Percentiles rank a stretch among this genome's conserved stretches.
These are phyloP conservation scores for Pythium dissimile DNA, from an alignment of 352 stramenopile genomes.

Conservation along the genomic window DNA sequence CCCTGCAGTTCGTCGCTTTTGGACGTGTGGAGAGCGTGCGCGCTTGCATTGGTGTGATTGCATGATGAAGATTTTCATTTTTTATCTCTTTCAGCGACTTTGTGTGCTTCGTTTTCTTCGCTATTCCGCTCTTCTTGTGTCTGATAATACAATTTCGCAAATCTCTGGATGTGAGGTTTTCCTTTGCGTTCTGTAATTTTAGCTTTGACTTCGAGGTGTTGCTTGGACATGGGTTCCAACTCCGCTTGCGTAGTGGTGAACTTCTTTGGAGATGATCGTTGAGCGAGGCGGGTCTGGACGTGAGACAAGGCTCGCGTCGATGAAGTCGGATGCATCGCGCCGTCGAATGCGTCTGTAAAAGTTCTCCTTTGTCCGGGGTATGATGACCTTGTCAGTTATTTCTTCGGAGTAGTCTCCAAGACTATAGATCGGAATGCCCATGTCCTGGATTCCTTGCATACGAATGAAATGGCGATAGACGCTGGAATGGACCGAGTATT, in stretches of 20 bases:
- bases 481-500: conserved; percentile 59
- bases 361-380: conserved; percentile 35
- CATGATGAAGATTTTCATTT: conserved; percentile 23
- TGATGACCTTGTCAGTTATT: conserved; percentile 48
- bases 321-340: conserved; percentile 52
- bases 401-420: conserved; percentile 46
- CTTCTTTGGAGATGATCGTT: too few relatives aligned
- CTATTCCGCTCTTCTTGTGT: conserved; percentile 41
- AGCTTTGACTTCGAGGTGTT: too few relatives aligned
- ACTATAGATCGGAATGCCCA: conserved; percentile 78
- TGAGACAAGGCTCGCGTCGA: conserved; percentile 59
- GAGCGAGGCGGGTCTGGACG: too few relatives aligned
- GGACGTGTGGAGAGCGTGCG: conserved; percentile 72
- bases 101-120: conserved; percentile 44
- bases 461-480: conserved; percentile 70
- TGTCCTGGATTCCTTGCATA: conserved; percentile 62
- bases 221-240: too few relatives aligned
- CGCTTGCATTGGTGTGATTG: conserved; percentile 14
- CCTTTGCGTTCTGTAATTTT: not conserved
- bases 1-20: conserved; percentile 98
- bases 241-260: too few relatives aligned
- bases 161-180: not conserved
- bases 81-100: conserved; percentile 32
- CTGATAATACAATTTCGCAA: conserved; percentile 53
- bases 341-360: conserved; percentile 52